Evolutionary conservation across 805 yeast genomes (phyloP).

Genomic region (Pichia ethanolica): DNA sequence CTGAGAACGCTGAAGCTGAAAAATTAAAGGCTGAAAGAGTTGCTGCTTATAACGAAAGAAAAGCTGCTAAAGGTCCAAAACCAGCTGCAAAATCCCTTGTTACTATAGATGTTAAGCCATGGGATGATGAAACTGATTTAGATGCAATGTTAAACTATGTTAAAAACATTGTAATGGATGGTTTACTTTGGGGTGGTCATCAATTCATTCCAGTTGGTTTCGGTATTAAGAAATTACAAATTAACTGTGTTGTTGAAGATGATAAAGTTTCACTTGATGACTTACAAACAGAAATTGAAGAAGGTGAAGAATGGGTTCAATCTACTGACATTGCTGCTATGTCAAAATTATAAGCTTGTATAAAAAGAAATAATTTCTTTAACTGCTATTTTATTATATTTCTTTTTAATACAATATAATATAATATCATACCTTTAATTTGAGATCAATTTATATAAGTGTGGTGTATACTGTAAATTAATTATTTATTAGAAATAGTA

Average conservation of each 20-base stretch:
- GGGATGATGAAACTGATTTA: conserved; percentile 99
- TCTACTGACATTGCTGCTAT: conserved; percentile 98
- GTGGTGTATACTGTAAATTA: no score
- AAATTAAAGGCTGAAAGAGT: conserved; percentile 94
- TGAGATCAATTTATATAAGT: no score
- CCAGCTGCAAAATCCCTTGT: conserved; percentile 98
- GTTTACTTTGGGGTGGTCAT: conserved; percentile 97
- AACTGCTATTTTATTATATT: neutral
- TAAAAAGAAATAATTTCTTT: neutral
- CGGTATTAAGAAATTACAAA: conserved; percentile 99
- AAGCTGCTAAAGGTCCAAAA: conserved; percentile 95
- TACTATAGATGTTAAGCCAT: conserved; percentile 97
- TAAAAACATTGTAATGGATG: conserved; percentile 79
- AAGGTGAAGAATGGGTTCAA: conserved; percentile 98
- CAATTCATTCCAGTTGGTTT: conserved; percentile 95
- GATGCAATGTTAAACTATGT: conserved; percentile 83
- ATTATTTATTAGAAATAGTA: no score
- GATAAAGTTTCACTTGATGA: conserved; percentile 90
- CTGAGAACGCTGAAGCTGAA: conserved; percentile 95
- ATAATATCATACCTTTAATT: no score
- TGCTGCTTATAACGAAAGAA: conserved; percentile 96
- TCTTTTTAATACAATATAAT: no score
- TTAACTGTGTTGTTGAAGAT: conserved; percentile 97
- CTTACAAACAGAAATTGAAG: conserved; percentile 69
- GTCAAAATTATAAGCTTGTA: conserved; percentile 74